Base-by-base conservation (phyloP, 495 filamentous ascomycete species). In the Penicillium crystallinum region DNA sequence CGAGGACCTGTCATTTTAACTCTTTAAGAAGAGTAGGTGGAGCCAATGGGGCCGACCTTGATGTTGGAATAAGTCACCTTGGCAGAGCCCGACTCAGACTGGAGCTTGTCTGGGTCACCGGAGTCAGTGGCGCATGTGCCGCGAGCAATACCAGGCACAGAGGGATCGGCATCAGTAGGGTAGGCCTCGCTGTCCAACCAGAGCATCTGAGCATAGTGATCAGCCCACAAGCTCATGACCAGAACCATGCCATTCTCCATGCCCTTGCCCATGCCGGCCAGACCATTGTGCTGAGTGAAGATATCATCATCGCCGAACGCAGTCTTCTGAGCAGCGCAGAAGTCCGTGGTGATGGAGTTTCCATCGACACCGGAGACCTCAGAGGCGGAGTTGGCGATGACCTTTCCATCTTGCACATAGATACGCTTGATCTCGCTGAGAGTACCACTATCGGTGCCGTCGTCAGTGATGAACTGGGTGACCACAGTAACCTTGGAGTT, bases 181-280 rank as follows among this genome's bases (percentile, higher is more conserved):
- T 82, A 88, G 70, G 10, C 35, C 23, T 74, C 77, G 58, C 80
- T 80, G 73, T 90, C 87, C 64, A 91, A 82, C 87, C 87, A 90
- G 56, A 86, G 79, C 87, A 91, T 91, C 72, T 87, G 77, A 65
- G 75, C 72, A 27, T 76, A 68, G 71, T 88, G 79, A 73, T 89
- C 86, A 58, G 86, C 84, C 86, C 86, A 89, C 65, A 89, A 63
- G 53, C 77, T 81, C 78, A 89, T 77, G 59, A 86, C 84, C 8
- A 89, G 75, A 31, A 87, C 86, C 81, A 87, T 83, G 47, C 78
- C 81, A 19, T 69, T 15, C n/a, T 57, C 65, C 29, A 88, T 62
- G 18, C 77, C 80, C 27, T 65, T 48, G 56, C 80, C 75, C 76
- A 88, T 84, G 46, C 71, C 63, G 9, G 58, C 47, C 46, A 84